Evolutionary conservation across 2,329 filamentous ascomycete species (phyloP), one percentile per base, ranked within the genome.

Genomic region (Aureobasidium mangrovei): DNA sequence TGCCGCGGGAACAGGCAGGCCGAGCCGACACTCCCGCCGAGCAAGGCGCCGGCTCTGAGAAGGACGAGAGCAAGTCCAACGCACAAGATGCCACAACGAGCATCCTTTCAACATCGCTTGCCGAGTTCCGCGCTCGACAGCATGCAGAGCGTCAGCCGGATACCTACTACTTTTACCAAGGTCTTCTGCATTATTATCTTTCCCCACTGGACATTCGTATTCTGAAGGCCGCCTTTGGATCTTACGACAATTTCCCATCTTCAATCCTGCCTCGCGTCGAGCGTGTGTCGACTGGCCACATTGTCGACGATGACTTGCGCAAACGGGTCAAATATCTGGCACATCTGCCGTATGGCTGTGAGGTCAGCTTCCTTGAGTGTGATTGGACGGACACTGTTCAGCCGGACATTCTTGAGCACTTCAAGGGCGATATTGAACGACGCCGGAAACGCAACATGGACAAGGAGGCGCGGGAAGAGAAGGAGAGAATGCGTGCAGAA

Each of bases 311-410:
- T 63, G 83, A 85, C 12, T 69, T 95, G 52, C 82, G 91, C 44
- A 90, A 86, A 65, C 81, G 89, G 32, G 84, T 88, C 54, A 95
- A 93, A 67, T 96, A 95, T 60, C 78, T 96, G 3, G 82, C 82
- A 0, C 91, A 96, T 68, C 77, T 96, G 4, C 91, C 91, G 0
- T 83, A 86, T 48, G 91, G 91, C n/a, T 95, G 90, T 67, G 85
- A 95, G 60, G 87, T 96, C 40, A 89, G 79, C 60, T 95, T 95
- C 63, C 70, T 96, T 1, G 91, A 96, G 70, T 96, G 91, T 65
- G 90, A 96, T 67, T 96, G 91, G 91, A 90, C 88, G 3, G 90
- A 95, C 60, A 87, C 93, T 36, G 87, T 96, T 4, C 78, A 83
- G 3, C 77, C 83, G 0, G 84, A 88, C 48, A 79, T 88, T 3